Evolutionary conservation across 306 rosid species (phyloP).

Genomic region (Echinosophora koreensis): DNA sequence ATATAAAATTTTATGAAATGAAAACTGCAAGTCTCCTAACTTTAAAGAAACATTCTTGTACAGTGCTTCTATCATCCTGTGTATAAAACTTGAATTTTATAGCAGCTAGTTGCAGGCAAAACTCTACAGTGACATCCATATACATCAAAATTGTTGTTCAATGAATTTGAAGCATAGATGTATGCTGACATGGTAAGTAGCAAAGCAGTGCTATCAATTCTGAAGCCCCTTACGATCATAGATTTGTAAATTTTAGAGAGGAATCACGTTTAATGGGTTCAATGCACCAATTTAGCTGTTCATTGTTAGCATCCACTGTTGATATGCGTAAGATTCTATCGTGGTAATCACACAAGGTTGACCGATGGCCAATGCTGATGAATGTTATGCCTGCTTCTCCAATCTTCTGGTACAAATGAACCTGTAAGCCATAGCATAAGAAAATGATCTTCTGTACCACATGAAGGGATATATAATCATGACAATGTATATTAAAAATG

Average conservation of each 20-base stretch:
- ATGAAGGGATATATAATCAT: conserved; percentile 13
- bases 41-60: neutral
- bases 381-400: conserved; percentile 83
- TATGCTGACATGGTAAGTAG: conserved; percentile 21
- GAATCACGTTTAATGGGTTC: conserved; percentile 55
- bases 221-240: conserved; percentile 30
- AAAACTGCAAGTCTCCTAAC: neutral
- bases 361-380: conserved; percentile 84
- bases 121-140: conserved; percentile 35
- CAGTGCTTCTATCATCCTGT: conserved; percentile 24
- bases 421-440: conserved; percentile 61
- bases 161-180: conserved; percentile 29
- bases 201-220: conserved; percentile 32
- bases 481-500: neutral
- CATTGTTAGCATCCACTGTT: conserved; percentile 48
- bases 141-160: conserved; percentile 21
- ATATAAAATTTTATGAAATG: neutral
- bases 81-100: neutral
- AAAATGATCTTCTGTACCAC: conserved; percentile 22
- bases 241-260: conserved; percentile 36
- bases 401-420: conserved; percentile 73
- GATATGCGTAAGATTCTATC: conserved; percentile 63
- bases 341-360: conserved; percentile 70
- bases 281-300: conserved; percentile 67
- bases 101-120: conserved; percentile 20